Conservation (phyloP, 495 filamentous ascomycete species). For the Podospora pseudoanserina region DNA sequence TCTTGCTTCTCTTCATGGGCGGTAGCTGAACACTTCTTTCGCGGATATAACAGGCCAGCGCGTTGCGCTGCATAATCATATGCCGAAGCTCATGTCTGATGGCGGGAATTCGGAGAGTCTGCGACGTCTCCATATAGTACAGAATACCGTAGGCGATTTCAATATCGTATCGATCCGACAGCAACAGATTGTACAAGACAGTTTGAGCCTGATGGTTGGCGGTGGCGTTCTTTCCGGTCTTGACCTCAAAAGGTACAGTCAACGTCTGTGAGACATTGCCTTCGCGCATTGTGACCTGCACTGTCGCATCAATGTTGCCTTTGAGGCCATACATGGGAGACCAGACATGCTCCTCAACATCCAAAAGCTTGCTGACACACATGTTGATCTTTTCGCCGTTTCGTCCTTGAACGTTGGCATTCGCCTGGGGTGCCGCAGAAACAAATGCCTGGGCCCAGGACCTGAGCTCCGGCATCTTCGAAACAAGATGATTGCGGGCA, state of each 20-base stretch:
- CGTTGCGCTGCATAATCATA: constrained; percentile 96
- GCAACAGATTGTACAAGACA: constrained; percentile 83
- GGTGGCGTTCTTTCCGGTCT: constrained; percentile 80
- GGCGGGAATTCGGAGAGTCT: constrained; percentile 77
- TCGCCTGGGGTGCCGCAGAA: constrained; percentile 60
- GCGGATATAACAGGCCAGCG: constrained; percentile 77
- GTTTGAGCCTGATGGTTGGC: constrained; percentile 88
- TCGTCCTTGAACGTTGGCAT: constrained; percentile 73
- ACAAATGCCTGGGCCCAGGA: constrained; percentile 83
- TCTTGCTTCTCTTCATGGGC: constrained; percentile 74
- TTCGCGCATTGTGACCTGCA: constrained; percentile 81
- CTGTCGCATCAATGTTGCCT: constrained; percentile 97
- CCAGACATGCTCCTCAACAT: constrained; percentile 97
- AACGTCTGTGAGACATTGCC: constrained; percentile 58
- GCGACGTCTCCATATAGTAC: constrained; percentile 89
- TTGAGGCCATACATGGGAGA: constrained; percentile 96
- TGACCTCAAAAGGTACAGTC: constrained; percentile 89
- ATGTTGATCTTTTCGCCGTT: constrained; percentile 68
- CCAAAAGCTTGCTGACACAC: constrained; percentile 87
- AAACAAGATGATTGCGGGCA: constrained; percentile 70
- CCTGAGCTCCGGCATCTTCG: constrained; percentile 72
- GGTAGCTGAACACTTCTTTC: constrained; percentile 72
- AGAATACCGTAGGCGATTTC: constrained; percentile 83
- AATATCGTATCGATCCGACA: constrained; percentile 93
- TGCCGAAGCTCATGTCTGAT: constrained; percentile 82